A percentile compares a stretch with the other conserved stretches of the same genome.
Evolutionary conservation across 805 yeast genomes (phyloP).

Genomic region (Wickerhamiella kazuoi): DNA sequence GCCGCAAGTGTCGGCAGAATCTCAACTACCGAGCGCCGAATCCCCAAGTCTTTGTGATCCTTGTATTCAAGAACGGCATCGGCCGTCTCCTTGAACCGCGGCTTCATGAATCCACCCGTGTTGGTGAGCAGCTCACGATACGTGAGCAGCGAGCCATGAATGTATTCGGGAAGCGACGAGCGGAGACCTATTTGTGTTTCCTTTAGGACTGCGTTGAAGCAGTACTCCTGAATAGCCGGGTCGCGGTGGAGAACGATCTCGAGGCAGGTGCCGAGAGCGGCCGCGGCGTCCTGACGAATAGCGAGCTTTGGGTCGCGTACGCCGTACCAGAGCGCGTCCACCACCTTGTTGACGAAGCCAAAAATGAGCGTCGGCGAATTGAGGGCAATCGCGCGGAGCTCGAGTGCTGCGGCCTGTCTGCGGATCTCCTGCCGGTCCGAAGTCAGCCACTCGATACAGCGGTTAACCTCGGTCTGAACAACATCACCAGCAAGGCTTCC

Average conservation of each 20-base stretch:
- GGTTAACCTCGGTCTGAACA: constrained; percentile 79
- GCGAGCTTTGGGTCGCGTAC: constrained; percentile 59
- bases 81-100: constrained; percentile 59
- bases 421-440: constrained; percentile 64
- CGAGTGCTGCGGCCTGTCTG: constrained; percentile 79
- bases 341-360: constrained; percentile 56
- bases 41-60: constrained; percentile 56
- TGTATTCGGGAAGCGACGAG: constrained; percentile 36
- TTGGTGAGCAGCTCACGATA: constrained; percentile 59
- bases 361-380: constrained; percentile 75
- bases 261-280: constrained; percentile 59
- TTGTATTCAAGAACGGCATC: constrained; percentile 55
- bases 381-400: constrained; percentile 65
- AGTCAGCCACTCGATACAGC: constrained; percentile 80
- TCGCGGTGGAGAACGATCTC: constrained; percentile 69
- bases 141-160: constrained; percentile 77
- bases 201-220: constrained; percentile 56
- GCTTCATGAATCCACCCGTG: constrained; percentile 54
- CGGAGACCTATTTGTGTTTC: constrained; percentile 48
- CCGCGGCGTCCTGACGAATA: constrained; percentile 71
- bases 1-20: constrained; percentile 70
- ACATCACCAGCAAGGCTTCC: constrained; percentile 81
- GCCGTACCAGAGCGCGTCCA: constrained; percentile 77
- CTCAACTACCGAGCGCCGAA: constrained; percentile 69
- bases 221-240: constrained; percentile 43